Conservation (phyloP, 495 filamentous ascomycete species). For the Aspergillus steynii region DNA sequence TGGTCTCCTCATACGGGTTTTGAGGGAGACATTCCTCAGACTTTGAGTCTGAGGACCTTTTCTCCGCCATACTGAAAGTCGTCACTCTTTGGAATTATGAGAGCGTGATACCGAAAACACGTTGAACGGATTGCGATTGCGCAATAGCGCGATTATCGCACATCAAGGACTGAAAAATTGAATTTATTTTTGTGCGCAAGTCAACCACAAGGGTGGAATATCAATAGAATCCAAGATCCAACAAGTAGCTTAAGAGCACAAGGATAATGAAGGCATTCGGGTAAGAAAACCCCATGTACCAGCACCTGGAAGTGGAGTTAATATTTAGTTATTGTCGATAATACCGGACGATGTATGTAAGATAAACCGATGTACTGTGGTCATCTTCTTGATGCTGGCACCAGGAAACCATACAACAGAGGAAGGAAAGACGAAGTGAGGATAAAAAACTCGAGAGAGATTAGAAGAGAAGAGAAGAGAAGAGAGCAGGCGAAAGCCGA, state of each 20-base stretch:
- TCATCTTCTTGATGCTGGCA: background rate
- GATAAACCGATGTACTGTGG: background rate
- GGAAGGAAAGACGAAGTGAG: background rate
- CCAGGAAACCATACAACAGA: background rate
- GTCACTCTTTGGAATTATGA: background rate
- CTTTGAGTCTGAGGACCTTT: background rate
- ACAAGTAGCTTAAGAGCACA: background rate
- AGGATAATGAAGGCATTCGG: background rate
- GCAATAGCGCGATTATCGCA: background rate
- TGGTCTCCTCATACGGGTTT: background rate
- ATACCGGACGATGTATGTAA: background rate
- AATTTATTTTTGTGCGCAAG: background rate
- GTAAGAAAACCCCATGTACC: background rate
- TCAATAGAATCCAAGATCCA: background rate
- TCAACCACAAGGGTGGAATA: background rate
- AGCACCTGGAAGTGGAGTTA: background rate
- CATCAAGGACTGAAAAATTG: background rate
- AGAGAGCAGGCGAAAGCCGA: conserved; percentile 1
- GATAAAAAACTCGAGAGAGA: no score
- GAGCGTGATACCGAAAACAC: background rate
- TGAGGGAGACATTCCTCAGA: background rate
- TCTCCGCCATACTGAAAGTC: background rate
- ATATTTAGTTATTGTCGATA: conserved; percentile 7
- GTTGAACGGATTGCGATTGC: background rate
- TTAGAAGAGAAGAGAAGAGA: background rate